A percentile compares a stretch with the other conserved stretches of the same genome.
Evolutionary conservation across 257 asterid species (phyloP).

Genomic region (Buddleja alternifolia): DNA sequence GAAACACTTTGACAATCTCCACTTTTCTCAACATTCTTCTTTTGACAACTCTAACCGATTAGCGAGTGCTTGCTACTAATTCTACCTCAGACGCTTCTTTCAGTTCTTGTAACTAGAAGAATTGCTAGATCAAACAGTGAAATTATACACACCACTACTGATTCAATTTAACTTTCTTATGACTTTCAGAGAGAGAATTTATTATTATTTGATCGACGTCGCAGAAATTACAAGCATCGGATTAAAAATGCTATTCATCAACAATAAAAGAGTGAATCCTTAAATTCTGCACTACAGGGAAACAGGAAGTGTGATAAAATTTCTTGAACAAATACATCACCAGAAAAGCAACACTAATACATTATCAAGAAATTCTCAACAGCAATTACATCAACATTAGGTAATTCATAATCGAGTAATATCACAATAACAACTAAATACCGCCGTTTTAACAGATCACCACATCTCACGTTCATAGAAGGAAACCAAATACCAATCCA

Average conservation of each 20-base stretch:
- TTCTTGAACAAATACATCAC: not conserved
- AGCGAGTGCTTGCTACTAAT: too few relatives aligned
- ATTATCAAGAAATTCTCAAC: slow-evolving; percentile 10
- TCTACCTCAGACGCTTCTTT: too few relatives aligned
- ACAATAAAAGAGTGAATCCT: slow-evolving; percentile 1
- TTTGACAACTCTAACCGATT: too few relatives aligned
- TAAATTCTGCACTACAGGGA: not conserved
- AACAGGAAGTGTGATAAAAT: not conserved
- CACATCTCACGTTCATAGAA: not conserved
- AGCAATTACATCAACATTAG: not conserved
- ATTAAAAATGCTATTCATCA: slow-evolving; percentile 7
- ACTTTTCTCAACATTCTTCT: too few relatives aligned
- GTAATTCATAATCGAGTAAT: not conserved
- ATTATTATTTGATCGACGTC: not conserved
- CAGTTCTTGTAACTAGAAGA: too few relatives aligned
- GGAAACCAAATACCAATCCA: not conserved
- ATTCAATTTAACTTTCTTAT: too few relatives aligned
- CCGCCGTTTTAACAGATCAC: slow-evolving; percentile 24
- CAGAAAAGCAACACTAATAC: not conserved
- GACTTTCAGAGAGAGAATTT: too few relatives aligned
- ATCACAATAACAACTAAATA: slow-evolving; percentile 14
- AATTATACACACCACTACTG: too few relatives aligned
- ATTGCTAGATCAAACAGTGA: too few relatives aligned
- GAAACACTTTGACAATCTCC: too few relatives aligned
- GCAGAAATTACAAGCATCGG: not conserved